These are phyloP conservation scores for Astraeus odoratus DNA, from an alignment of 768 basidiomycete species.

Conservation along the genomic window DNA sequence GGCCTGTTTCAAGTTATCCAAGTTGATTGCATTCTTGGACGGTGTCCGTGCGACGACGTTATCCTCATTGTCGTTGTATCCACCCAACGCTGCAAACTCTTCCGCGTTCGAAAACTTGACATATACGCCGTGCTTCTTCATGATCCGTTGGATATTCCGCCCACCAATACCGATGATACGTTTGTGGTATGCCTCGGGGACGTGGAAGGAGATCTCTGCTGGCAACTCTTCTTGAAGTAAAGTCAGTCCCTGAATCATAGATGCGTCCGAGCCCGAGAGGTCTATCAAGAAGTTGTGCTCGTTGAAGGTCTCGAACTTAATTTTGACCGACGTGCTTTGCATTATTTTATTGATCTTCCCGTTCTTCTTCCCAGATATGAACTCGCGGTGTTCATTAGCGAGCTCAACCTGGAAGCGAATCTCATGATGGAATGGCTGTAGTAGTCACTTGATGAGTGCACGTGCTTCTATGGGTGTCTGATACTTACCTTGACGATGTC, in stretches of 20 bases:
- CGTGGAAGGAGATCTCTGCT: slow-evolving; percentile 97
- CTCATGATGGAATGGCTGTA: slow-evolving; percentile 89
- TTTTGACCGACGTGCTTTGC: slow-evolving; percentile 95
- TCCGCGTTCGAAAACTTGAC: slow-evolving; percentile 99
- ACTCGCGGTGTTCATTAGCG: slow-evolving; percentile 95
- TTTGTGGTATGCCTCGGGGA: slow-evolving; percentile 97
- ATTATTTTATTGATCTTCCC: slow-evolving; percentile 99
- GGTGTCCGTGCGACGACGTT: slow-evolving; percentile 98
- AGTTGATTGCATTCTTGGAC: slow-evolving; percentile 91
- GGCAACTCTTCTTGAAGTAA: slow-evolving; percentile 96
- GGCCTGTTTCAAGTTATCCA: slow-evolving; percentile 91
- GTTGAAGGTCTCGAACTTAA: slow-evolving; percentile 98
- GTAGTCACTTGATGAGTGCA: not conserved
- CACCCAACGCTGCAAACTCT: slow-evolving; percentile 90
- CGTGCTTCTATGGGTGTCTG: not conserved
- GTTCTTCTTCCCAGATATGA: slow-evolving; percentile 99
- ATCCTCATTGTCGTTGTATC: slow-evolving; percentile 95
- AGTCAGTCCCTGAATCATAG: slow-evolving; percentile 80
- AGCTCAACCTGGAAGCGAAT: slow-evolving; percentile 98
- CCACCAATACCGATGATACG: slow-evolving; percentile 98
- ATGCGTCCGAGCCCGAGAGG: slow-evolving; percentile 77
- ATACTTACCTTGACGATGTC: slow-evolving; percentile 79
- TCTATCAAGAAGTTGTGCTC: slow-evolving; percentile 94
- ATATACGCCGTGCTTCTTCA: slow-evolving; percentile 99
- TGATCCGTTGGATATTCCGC: slow-evolving; percentile 96